Conservation (phyloP, 1,139 yeast species). For the Zygosaccharomyces pseudobailii region DNA sequence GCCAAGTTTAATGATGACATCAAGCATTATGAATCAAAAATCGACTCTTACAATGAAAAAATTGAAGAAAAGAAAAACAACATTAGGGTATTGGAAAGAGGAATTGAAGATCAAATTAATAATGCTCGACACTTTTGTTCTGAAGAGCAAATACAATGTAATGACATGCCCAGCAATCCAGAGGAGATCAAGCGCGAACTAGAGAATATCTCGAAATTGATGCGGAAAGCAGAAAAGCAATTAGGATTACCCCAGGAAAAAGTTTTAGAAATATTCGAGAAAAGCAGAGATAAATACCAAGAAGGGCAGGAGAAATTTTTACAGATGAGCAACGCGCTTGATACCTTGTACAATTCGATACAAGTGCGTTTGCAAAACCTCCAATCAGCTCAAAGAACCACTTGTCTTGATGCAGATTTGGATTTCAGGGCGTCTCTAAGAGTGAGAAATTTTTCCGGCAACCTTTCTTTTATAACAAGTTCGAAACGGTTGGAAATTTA, state of each 20-base stretch:
- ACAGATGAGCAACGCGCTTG: slow-evolving; percentile 32
- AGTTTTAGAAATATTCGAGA: slow-evolving; percentile 37
- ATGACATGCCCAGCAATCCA: slow-evolving; percentile 31
- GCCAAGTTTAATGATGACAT: slow-evolving; percentile 27
- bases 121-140: slow-evolving; percentile 37
- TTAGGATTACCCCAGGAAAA: slow-evolving; percentile 43
- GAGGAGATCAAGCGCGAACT: slow-evolving; percentile 38
- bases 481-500: slow-evolving; percentile 48
- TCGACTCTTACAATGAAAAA: slow-evolving; percentile 11
- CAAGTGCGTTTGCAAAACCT: slow-evolving; percentile 48
- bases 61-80: slow-evolving; percentile 29
- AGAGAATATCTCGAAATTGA: slow-evolving; percentile 32
- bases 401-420: slow-evolving; percentile 43
- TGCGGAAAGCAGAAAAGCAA: slow-evolving; percentile 37
- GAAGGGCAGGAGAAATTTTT: slow-evolving; percentile 36
- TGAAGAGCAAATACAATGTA: slow-evolving; percentile 32
- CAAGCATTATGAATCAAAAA: slow-evolving; percentile 15
- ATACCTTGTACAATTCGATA: slow-evolving; percentile 37
- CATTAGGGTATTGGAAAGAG: slow-evolving; percentile 30
- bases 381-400: slow-evolving; percentile 42
- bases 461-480: slow-evolving; percentile 55
- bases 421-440: slow-evolving; percentile 58
- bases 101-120: slow-evolving; percentile 29
- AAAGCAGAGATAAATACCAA: slow-evolving; percentile 35
- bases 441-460: slow-evolving; percentile 73